Evolutionary conservation across 2,329 filamentous ascomycete genomes (phyloP).

Genomic region (Colletotrichum sp.): DNA sequence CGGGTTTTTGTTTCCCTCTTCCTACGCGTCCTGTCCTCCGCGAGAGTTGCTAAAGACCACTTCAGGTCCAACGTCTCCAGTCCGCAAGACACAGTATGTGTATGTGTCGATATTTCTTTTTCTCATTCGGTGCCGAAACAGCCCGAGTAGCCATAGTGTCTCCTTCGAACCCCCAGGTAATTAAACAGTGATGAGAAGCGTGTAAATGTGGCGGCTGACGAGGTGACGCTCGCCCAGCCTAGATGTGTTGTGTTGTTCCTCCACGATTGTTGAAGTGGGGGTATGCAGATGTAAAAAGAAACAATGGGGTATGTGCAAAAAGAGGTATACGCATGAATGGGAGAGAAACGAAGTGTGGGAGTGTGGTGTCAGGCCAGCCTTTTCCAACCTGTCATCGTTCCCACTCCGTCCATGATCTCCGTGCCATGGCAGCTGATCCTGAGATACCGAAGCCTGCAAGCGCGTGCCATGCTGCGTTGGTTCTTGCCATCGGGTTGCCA

Average conservation of each 20-base stretch:
- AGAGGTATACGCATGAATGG: constrained; percentile 19
- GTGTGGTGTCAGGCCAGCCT: constrained; percentile 20
- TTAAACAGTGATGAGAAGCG: constrained; percentile 14
- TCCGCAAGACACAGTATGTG: background rate
- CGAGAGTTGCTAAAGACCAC: constrained; percentile 1
- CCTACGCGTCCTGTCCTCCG: background rate
- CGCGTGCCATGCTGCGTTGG: background rate
- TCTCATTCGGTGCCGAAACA: background rate
- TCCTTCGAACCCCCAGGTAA: background rate
- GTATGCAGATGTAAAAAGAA: constrained; percentile 9
- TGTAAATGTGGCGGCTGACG: constrained; percentile 1
- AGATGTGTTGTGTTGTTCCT: constrained; percentile 3
- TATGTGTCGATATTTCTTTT: background rate
- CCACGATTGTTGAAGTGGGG: constrained; percentile 21
- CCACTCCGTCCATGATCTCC: background rate
- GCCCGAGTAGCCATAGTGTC: background rate
- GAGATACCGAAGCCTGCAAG: background rate
- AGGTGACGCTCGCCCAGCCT: constrained; percentile 12
- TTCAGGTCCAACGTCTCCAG: background rate
- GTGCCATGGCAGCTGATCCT: background rate
- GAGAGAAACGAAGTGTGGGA: constrained; percentile 11
- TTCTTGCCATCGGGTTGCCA: background rate
- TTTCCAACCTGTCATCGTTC: constrained; percentile 9
- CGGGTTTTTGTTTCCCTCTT: background rate
- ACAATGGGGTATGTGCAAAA: constrained; percentile 19